phyloP scores from a whole-genome alignment of 2,329 filamentous ascomycete species.

The Venturia effusa region DNA sequence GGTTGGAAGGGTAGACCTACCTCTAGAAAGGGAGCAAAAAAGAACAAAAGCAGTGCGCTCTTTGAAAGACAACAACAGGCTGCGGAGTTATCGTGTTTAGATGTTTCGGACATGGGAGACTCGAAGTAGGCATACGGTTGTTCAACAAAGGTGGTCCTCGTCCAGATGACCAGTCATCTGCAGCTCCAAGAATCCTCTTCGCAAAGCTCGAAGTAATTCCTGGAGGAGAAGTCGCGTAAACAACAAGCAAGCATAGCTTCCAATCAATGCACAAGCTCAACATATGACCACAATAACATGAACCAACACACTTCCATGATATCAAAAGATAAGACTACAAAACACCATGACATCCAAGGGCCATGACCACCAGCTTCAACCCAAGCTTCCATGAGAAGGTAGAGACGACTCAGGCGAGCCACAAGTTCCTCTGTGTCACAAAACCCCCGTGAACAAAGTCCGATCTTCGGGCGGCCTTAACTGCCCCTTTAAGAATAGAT shows the following conservation, averaged over 20 bases:
- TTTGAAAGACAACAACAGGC: neutral
- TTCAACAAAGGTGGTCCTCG: neutral
- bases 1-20: neutral
- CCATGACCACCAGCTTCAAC: neutral
- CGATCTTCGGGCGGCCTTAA: neutral
- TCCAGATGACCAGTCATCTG: neutral
- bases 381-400: neutral
- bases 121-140: neutral
- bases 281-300: neutral
- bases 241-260: neutral
- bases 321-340: neutral
- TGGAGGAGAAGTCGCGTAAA: neutral
- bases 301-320: neutral
- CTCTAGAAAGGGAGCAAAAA: neutral
- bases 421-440: neutral
- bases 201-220: neutral
- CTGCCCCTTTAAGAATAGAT: neutral
- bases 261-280: neutral
- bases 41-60: neutral
- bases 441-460: neutral
- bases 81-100: neutral
- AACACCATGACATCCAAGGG: neutral
- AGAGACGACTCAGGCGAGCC: neutral
- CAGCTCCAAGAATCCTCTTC: neutral
- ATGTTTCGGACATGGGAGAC: neutral